phyloP scores from a whole-genome alignment of 2,329 filamentous ascomycete species.

The Zymoseptoria ardabiliae region DNA sequence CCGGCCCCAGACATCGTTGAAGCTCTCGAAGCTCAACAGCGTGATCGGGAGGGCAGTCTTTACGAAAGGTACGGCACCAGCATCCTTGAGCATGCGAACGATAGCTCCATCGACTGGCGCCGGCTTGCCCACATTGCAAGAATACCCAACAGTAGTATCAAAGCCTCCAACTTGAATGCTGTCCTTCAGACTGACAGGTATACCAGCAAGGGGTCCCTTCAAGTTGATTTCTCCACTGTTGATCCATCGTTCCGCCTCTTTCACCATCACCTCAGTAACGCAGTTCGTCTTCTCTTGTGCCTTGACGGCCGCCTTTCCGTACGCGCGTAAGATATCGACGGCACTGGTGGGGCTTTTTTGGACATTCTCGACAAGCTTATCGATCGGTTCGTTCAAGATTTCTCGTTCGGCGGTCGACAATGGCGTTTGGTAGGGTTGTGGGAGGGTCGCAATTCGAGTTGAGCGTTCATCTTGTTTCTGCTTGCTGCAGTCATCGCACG shows the following conservation, averaged over 20 bases:
- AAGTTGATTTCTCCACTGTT: slow-evolving; percentile 56
- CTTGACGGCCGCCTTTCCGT: slow-evolving; percentile 76
- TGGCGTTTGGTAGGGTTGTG: slow-evolving; percentile 56
- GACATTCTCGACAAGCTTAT: slow-evolving; percentile 69
- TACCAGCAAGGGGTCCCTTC: slow-evolving; percentile 74
- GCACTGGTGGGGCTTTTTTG: slow-evolving; percentile 61
- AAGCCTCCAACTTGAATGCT: slow-evolving; percentile 72
- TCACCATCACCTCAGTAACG: slow-evolving; percentile 77
- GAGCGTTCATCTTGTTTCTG: slow-evolving; percentile 72
- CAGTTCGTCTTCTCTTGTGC: slow-evolving; percentile 86
- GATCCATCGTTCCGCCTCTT: slow-evolving; percentile 67
- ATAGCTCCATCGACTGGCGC: slow-evolving; percentile 61
- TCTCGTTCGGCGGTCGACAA: slow-evolving; percentile 58
- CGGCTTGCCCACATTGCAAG: slow-evolving; percentile 62
- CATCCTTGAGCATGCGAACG: slow-evolving; percentile 72
- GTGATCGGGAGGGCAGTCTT: slow-evolving; percentile 90
- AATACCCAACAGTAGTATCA: slow-evolving; percentile 76
- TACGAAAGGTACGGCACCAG: slow-evolving; percentile 79
- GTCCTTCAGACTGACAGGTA: slow-evolving; percentile 78
- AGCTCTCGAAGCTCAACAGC: slow-evolving; percentile 76
- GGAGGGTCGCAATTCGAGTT: slow-evolving; percentile 60
- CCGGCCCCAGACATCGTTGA: slow-evolving; percentile 73
- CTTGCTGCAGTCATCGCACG: slow-evolving; percentile 44
- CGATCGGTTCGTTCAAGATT: slow-evolving; percentile 66
- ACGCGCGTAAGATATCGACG: slow-evolving; percentile 69